These are phyloP conservation scores for Saturnispora ahearnii DNA, from an alignment of 805 yeast species.

Conservation along the genomic window DNA sequence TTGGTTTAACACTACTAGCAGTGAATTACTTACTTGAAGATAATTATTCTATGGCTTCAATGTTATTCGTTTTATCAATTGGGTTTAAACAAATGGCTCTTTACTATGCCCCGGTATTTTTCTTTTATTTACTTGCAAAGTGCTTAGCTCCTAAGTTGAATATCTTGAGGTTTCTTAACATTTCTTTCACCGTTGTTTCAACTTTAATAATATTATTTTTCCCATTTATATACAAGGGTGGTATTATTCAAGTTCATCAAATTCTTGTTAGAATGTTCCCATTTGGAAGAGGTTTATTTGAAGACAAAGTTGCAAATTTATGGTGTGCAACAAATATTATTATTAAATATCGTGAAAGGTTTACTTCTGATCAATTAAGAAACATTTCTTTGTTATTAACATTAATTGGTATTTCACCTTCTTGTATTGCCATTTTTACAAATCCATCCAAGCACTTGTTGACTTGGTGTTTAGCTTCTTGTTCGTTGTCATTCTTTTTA, in stretches of 20 bases:
- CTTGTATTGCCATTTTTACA: slow-evolving; percentile 41
- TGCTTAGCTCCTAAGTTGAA: slow-evolving; percentile 36
- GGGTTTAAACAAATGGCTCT: slow-evolving; percentile 94
- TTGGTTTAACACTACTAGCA: slow-evolving; percentile 70
- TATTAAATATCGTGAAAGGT: slow-evolving; percentile 55
- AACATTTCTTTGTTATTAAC: slow-evolving; percentile 48
- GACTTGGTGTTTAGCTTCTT: slow-evolving; percentile 69
- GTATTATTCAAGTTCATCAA: slow-evolving; percentile 44
- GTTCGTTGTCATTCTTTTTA: slow-evolving; percentile 80
- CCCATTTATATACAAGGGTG: slow-evolving; percentile 51
- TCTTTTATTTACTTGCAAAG: slow-evolving; percentile 63
- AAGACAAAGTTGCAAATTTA: slow-evolving; percentile 93
- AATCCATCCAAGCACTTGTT: slow-evolving; percentile 42
- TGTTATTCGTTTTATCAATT: slow-evolving; percentile 68
- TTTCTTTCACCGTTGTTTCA: slow-evolving; percentile 54
- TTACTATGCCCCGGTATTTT: slow-evolving; percentile 84
- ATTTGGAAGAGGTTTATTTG: slow-evolving; percentile 87
- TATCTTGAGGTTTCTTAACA: slow-evolving; percentile 46
- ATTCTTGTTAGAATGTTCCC: slow-evolving; percentile 72
- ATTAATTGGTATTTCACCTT: slow-evolving; percentile 43
- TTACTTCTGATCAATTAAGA: slow-evolving; percentile 52
- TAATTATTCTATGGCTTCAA: slow-evolving; percentile 56
- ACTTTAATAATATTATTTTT: slow-evolving; percentile 43
- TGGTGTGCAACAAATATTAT: slow-evolving; percentile 91
- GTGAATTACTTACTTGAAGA: slow-evolving; percentile 57